Evolutionary conservation across 1,139 yeast genomes (phyloP), one percentile per base, ranked within the genome.

Genomic region (Kodamaea derodonti): DNA sequence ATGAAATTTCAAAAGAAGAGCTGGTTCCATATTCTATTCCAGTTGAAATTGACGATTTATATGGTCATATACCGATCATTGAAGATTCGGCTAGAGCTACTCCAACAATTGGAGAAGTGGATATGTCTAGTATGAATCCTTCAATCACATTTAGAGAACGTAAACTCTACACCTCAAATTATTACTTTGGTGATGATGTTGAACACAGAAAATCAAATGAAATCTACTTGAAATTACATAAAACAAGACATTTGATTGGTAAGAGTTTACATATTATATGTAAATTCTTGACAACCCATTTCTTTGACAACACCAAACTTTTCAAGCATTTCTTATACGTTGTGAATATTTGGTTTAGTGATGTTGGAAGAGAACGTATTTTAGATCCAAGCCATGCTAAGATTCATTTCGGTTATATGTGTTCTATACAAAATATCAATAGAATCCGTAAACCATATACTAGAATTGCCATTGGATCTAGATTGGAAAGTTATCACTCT

Each of bases 271-370:
- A 86, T 49, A 65, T 69, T 5, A 62, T 85, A 14, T 73, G 71
- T 45, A 52, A 62, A 25, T 76, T 73, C 45, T 56, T 88, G 42
- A 51, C 59, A 3, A 56, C 65, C 3, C 61, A 74, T 36, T 74
- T 74, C 37, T 79, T 75, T 36, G 88, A 84, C 43, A 84, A 86
- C 43, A 75, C 86, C n/a, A 76, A 78, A 13, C 58, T 85, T 14
- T 75, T 81, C 54, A 79, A 79, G 46, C 78, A 80, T 29, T 68
- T 83, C 32, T 60, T 88, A 31, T 78, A 79, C 50, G 82, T 82
- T 2, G 56, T 84, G 35, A 80, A 84, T 47, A 78, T 84, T 9
- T 92, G 95, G 88, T 78, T 92, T 43, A 74, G 85, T 13, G 95
- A 88, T 54, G 84, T 84, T 18, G 95, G 95, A 1, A 71, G 78